Evolutionary conservation across 2,329 filamentous ascomycete genomes (phyloP).

Genomic region (Pseudocercospora fuligena): DNA sequence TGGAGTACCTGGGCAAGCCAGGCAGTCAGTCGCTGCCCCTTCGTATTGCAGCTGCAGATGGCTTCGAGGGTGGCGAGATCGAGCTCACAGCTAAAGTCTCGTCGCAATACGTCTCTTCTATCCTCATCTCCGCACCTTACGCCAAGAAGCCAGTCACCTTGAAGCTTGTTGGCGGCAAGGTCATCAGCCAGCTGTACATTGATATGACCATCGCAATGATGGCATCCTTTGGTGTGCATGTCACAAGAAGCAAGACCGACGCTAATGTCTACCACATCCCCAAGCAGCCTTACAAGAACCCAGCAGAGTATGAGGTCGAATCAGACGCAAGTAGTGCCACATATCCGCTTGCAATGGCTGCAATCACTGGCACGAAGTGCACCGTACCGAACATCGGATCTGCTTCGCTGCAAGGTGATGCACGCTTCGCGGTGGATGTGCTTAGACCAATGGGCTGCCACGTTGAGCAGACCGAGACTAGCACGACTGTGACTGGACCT

Average conservation of each 20-base stretch:
- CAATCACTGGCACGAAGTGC: constrained; percentile 93
- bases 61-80: constrained; percentile 84
- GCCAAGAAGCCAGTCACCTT: constrained; percentile 92
- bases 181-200: constrained; percentile 95
- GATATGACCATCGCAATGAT: constrained; percentile 99
- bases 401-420: constrained; percentile 89
- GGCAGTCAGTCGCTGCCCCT: constrained; percentile 85
- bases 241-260: constrained; percentile 75
- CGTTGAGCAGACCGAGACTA: constrained; percentile 81
- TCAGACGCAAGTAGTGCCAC: constrained; percentile 98
- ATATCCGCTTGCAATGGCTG: constrained; percentile 90
- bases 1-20: constrained; percentile 83
- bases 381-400: constrained; percentile 96
- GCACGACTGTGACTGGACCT: constrained; percentile 94
- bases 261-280: constrained; percentile 94
- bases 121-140: constrained; percentile 96
- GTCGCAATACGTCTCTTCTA: constrained; percentile 97
- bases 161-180: constrained; percentile 90
- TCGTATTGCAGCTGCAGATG: constrained; percentile 78
- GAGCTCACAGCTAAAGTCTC: constrained; percentile 93
- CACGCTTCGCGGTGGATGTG: constrained; percentile 89
- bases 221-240: constrained; percentile 83
- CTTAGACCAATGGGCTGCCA: constrained; percentile 90
- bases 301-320: constrained; percentile 84
- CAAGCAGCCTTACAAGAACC: constrained; percentile 80